Percentiles rank a stretch among this genome's conserved stretches.
Conservation (phyloP, 2,329 filamentous ascomycete genomes). For the Talaromyces sp. region DNA sequence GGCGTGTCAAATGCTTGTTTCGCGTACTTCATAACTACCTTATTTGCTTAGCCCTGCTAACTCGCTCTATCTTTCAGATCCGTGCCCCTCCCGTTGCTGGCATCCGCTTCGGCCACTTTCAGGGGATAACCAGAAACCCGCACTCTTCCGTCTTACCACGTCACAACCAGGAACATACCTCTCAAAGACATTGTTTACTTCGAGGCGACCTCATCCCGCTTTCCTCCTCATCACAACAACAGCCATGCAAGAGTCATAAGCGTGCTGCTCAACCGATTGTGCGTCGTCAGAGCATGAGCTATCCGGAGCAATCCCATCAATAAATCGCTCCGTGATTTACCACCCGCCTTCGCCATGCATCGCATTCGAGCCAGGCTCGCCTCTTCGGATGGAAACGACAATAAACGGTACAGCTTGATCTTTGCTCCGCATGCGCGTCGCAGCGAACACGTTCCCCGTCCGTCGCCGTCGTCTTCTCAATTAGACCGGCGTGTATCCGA, state of each 20-base stretch:
- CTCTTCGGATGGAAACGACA: slow-evolving; percentile 30
- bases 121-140: slow-evolving; percentile 1
- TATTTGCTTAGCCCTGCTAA: slow-evolving; percentile 9
- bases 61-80: not conserved
- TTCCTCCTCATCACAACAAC: not conserved
- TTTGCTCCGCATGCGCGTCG: slow-evolving; percentile 33
- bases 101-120: slow-evolving; percentile 6
- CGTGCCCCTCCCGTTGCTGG: slow-evolving; percentile 3
- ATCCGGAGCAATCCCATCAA: slow-evolving; percentile 3
- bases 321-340: not conserved
- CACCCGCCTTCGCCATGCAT: slow-evolving; percentile 35
- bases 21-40: not conserved
- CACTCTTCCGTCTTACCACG: slow-evolving; percentile 10
- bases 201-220: not conserved
- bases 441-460: slow-evolving; percentile 40
- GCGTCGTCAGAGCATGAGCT: slow-evolving; percentile 18
- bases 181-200: not conserved
- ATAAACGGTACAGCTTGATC: slow-evolving; percentile 36
- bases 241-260: slow-evolving; percentile 15
- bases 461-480: slow-evolving; percentile 30
- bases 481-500: slow-evolving; percentile 36
- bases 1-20: slow-evolving; percentile 1
- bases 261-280: slow-evolving; percentile 14
- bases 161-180: not conserved
- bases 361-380: slow-evolving; percentile 41